Conservation (phyloP, 2,329 filamentous ascomycete species). For the Lachnellula arida region DNA sequence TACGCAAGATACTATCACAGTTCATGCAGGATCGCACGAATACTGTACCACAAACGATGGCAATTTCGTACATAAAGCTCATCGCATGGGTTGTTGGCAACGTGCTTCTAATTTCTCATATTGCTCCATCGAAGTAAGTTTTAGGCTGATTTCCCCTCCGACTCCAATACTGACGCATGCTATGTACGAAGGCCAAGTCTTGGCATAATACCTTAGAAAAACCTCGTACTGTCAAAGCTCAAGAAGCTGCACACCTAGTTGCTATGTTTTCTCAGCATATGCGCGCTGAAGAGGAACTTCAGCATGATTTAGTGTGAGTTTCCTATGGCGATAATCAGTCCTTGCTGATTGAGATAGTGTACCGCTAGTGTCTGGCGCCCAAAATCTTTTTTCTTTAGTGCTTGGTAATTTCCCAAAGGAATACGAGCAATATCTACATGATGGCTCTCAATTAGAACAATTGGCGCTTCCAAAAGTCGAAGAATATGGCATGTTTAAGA, state of each 20-base stretch:
- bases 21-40: no score
- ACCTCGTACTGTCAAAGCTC: slow-evolving; percentile 1
- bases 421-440: background rate
- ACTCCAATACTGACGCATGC: no score
- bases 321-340: no score
- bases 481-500: slow-evolving; percentile 8
- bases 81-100: no score
- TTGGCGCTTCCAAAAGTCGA: background rate
- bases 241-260: slow-evolving; percentile 4
- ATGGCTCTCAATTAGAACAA: slow-evolving; percentile 2
- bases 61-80: no score
- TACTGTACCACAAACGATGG: no score
- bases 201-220: background rate
- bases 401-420: background rate
- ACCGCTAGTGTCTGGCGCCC: slow-evolving; percentile 1
- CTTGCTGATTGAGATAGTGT: background rate
- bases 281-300: background rate
- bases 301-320: background rate
- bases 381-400: slow-evolving; percentile 2
- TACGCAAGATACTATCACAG: no score
- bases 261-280: slow-evolving; percentile 1
- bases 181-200: no score
- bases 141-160: no score
- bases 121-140: no score
- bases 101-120: no score